phyloP scores from a whole-genome alignment of 345 rosid genomes.

The Euphorbia peplus region DNA sequence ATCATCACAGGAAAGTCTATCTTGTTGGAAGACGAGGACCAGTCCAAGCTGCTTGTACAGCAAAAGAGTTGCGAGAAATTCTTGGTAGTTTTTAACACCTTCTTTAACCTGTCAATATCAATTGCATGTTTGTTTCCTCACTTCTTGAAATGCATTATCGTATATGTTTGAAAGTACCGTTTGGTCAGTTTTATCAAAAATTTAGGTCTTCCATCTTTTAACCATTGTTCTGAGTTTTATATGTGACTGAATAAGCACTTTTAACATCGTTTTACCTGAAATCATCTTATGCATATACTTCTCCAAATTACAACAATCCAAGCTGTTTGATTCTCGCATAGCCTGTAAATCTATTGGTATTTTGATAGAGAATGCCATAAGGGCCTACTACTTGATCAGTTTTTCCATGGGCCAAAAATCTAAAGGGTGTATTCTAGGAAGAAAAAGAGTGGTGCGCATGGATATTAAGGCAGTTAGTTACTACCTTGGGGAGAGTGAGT shows the following conservation, averaged over 20 bases:
- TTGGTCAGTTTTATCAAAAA: background rate
- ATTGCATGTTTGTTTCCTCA: background rate
- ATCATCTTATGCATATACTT: background rate
- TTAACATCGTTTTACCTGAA: background rate
- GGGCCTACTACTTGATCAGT: no score
- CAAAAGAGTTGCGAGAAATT: conserved; percentile 91
- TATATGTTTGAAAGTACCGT: background rate
- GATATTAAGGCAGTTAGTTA: no score
- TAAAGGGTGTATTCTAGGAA: no score
- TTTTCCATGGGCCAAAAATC: no score
- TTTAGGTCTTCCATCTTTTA: background rate
- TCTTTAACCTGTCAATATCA: background rate
- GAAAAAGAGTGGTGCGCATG: no score
- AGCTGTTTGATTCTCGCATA: background rate
- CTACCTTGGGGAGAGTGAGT: no score
- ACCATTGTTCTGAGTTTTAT: background rate
- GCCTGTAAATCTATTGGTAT: background rate
- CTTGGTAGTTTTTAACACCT: conserved; percentile 45
- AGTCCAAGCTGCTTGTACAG: conserved; percentile 94
- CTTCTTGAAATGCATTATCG: background rate
- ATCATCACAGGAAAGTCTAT: conserved; percentile 68
- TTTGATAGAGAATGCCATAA: no score
- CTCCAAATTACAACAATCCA: background rate
- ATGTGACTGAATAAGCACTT: background rate
- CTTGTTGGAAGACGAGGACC: conserved; percentile 94